Conservation (phyloP, 169 alveolate species). For the Eimeria maxima region DNA sequence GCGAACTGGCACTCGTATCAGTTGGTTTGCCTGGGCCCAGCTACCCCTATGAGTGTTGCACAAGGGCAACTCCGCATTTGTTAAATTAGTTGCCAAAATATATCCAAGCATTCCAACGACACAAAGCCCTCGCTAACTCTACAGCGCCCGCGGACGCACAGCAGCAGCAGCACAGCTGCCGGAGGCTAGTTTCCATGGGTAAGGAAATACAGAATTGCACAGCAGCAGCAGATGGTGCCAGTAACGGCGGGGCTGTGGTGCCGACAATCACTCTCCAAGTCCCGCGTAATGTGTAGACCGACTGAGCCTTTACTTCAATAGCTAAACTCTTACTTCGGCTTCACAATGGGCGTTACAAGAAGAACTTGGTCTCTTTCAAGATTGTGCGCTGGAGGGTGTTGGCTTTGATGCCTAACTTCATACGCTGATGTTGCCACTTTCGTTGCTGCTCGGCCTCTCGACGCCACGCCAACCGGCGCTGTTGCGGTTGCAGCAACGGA, state of each 20-base stretch:
- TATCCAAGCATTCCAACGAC: neutral
- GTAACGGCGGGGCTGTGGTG: neutral
- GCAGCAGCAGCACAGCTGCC: constrained; percentile 41
- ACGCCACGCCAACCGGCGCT: constrained; percentile 44
- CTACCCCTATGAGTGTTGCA: no score
- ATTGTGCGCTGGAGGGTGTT: constrained; percentile 56
- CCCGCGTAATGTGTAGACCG: no score
- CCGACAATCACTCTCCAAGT: no score
- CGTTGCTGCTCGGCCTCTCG: constrained; percentile 71
- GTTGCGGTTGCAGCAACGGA: constrained; percentile 44
- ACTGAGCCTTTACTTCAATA: neutral
- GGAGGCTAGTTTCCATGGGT: neutral
- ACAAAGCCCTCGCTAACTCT: neutral
- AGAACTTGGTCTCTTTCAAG: constrained; percentile 54
- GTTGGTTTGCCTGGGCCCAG: no score
- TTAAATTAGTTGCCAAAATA: neutral
- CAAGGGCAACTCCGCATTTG: neutral
- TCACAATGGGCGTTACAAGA: constrained; percentile 4
- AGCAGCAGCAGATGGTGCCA: neutral
- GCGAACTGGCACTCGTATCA: neutral
- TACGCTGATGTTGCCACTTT: neutral
- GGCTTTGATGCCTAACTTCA: constrained; percentile 55
- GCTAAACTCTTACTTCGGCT: no score
- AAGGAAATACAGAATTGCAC: neutral
- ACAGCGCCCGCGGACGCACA: neutral